Conservation (phyloP, 371 early-diverging fungal genomes). For the Circinella minor region DNA sequence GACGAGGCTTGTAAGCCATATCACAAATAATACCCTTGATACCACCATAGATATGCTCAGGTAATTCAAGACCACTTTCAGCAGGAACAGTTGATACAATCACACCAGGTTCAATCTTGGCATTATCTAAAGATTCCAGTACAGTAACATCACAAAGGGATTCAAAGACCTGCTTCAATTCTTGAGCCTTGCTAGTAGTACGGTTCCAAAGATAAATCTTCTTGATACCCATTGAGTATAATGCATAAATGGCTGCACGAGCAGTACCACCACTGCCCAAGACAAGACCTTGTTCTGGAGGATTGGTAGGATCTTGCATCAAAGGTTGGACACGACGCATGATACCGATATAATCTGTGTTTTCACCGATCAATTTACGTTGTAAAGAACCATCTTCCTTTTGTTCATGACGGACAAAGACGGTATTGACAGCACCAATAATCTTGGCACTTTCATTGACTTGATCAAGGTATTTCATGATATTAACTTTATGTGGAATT, state of each 20-base stretch:
- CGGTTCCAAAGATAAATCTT: constrained; percentile 89
- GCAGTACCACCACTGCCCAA: constrained; percentile 98
- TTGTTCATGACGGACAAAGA: constrained; percentile 58
- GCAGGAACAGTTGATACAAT: constrained; percentile 88
- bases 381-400: constrained; percentile 41
- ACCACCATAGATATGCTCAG: constrained; percentile 58
- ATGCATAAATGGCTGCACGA: constrained; percentile 89
- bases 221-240: constrained; percentile 73
- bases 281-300: constrained; percentile 68
- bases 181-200: constrained; percentile 75
- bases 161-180: constrained; percentile 72
- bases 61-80: constrained; percentile 67
- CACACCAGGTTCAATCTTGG: constrained; percentile 45
- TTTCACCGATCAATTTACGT: constrained; percentile 79
- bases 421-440: constrained; percentile 96
- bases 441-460: constrained; percentile 77
- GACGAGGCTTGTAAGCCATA: constrained; percentile 91
- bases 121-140: constrained; percentile 37
- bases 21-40: constrained; percentile 82
- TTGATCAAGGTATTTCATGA: constrained; percentile 74
- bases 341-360: constrained; percentile 96
- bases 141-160: constrained; percentile 50
- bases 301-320: constrained; percentile 46
- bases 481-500: constrained; percentile 90
- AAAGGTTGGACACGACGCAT: constrained; percentile 62